Evolutionary conservation across 805 yeast genomes (phyloP).

Genomic region (Suhomyces pyralidae): DNA sequence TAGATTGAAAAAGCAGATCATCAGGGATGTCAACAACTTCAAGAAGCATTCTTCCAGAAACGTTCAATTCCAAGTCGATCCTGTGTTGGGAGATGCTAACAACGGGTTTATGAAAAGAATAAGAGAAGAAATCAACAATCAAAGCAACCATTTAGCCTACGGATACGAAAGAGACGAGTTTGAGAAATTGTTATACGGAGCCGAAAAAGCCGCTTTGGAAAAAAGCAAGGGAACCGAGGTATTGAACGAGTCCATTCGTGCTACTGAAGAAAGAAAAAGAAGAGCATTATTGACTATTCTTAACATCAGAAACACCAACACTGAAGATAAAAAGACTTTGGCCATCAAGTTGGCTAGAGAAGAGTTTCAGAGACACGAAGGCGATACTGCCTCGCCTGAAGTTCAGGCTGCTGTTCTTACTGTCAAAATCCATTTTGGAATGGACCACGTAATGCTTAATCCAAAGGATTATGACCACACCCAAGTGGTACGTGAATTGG

Average conservation of each 20-base stretch:
- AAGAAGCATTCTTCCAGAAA: constrained; percentile 36
- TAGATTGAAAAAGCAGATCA: constrained; percentile 40
- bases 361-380: constrained; percentile 80
- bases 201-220: constrained; percentile 57
- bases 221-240: constrained; percentile 31
- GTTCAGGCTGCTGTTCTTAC: constrained; percentile 94
- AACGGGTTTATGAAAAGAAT: constrained; percentile 70
- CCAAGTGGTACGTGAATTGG: constrained; percentile 73
- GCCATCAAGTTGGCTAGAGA: constrained; percentile 63
- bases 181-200: constrained; percentile 74
- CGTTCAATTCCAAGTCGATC: constrained; percentile 55
- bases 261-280: constrained; percentile 53
- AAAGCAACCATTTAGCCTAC: constrained; percentile 52
- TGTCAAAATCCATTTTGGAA: constrained; percentile 71
- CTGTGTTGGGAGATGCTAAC: constrained; percentile 71
- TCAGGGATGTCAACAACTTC: constrained; percentile 39
- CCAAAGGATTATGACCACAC: constrained; percentile 72
- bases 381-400: constrained; percentile 94
- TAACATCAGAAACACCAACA: constrained; percentile 66
- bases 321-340: constrained; percentile 52
- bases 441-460: constrained; percentile 63
- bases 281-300: constrained; percentile 70
- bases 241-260: constrained; percentile 24
- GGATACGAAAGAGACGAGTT: constrained; percentile 62
- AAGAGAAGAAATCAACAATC: constrained; percentile 62